Base-by-base conservation (phyloP, 371 early-diverging fungal genomes). In the Lichtheimia ramosa region DNA sequence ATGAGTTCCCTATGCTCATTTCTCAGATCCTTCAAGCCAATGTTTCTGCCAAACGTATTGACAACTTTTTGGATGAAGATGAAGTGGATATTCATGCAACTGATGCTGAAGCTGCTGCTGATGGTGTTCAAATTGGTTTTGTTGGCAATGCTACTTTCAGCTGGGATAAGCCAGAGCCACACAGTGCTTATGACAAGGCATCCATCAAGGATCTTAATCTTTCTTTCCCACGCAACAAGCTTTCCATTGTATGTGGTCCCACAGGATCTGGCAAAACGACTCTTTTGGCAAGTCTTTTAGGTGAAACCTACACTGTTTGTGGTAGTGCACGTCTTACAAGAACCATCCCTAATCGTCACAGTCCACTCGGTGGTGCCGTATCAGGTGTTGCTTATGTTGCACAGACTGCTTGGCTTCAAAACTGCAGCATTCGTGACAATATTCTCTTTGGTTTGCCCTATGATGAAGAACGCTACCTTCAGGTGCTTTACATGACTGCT, bases 231-330 rank as follows among this genome's bases (percentile, higher is more conserved):
- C 65, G 81, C 15, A 81, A 79, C 41, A 77, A 84, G 48, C 76
- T 95, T 24, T 89, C 90, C 7, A 85, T 92, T 34, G 75, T 93
- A 15, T 84, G 91, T 61, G 93, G 95, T 4, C 76, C 86, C 5
- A 88, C 89, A 28, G 94, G 95, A 0, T 83, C 89, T 12, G 95
- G 95, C 40, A 93, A 93, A 63, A 83, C 91, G 0, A 88, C 90
- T 0, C 65, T 94, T 25, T 59, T 94, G n/a, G 73, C 82, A n/a
- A 84, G 83, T 62, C 64, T 89, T 28, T 66, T 87, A 5, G 87
- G 87, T 24, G 87, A 86, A 57, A 77, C 83, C 0, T 67, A 72
- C 3, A 72, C 79, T 20, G 25, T 74, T 0, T 57, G 69, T 39
- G 87, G 87, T 20, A 34, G 58, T 5, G 77, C 74, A 10, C 69